Evolutionary conservation across 192 early-diverging fungal genomes (phyloP).

Genomic region (Backusella tuberculispora): DNA sequence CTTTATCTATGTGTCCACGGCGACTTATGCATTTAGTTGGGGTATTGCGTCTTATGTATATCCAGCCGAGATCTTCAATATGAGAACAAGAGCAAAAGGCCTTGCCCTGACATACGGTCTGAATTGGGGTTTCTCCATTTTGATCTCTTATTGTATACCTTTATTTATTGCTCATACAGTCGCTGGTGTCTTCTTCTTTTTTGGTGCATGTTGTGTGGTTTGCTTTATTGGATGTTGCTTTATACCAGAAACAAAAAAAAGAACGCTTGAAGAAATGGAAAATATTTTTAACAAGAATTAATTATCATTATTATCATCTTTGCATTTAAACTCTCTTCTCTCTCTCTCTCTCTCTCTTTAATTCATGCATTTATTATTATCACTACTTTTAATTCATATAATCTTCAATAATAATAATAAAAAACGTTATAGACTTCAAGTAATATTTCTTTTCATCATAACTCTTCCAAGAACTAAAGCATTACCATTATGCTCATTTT

Average conservation of each 20-base stretch:
- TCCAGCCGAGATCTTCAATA: constrained; percentile 40
- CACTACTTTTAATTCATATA: too few species aligned
- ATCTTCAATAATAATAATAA: too few species aligned
- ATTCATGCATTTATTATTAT: neutral
- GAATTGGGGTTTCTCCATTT: constrained; percentile 42
- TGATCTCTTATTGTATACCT: constrained; percentile 39
- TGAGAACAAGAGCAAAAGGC: constrained; percentile 42
- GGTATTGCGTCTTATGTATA: constrained; percentile 36
- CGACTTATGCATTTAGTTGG: constrained; percentile 39
- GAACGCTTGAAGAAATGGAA: constrained; percentile 89
- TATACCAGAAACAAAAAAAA: constrained; percentile 83
- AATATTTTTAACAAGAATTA: constrained; percentile 57
- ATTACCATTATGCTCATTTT: too few species aligned
- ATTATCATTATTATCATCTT: neutral
- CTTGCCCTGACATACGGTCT: constrained; percentile 37
- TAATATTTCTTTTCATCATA: too few species aligned
- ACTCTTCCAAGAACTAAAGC: too few species aligned
- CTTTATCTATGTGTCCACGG: constrained; percentile 40
- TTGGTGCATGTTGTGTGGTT: constrained; percentile 37
- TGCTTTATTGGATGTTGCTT: constrained; percentile 58
- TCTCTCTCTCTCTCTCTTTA: too few species aligned
- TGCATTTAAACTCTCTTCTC: neutral
- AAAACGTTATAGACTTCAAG: too few species aligned
- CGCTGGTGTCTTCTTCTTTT: constrained; percentile 42
- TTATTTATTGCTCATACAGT: constrained; percentile 43